A percentile compares a stretch with the other conserved stretches of the same genome.
Conservation (phyloP, 2,329 filamentous ascomycete species). For the Chaetomium strumarium region DNA sequence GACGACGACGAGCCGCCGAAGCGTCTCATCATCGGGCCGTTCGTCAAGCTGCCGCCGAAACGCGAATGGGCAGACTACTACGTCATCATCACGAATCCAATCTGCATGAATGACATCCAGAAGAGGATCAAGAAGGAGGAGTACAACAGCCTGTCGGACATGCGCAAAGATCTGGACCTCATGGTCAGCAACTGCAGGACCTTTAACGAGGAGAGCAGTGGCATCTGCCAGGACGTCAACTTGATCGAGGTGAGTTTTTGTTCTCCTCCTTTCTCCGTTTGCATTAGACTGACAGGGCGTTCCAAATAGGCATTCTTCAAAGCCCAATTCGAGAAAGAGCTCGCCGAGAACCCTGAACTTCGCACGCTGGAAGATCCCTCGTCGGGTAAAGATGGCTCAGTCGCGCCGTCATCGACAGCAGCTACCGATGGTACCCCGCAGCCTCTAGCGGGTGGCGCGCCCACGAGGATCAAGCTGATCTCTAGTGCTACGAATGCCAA, state of each 20-base stretch:
- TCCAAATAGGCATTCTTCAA: slow-evolving; percentile 49
- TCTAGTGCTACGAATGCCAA: slow-evolving; percentile 36
- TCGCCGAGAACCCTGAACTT: slow-evolving; percentile 50
- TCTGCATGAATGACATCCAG: slow-evolving; percentile 93
- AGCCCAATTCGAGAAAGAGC: slow-evolving; percentile 46
- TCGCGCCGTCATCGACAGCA: slow-evolving; percentile 45
- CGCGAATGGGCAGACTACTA: slow-evolving; percentile 94
- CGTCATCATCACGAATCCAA: slow-evolving; percentile 82
- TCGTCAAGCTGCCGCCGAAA: slow-evolving; percentile 85
- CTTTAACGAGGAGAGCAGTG: slow-evolving; percentile 93
- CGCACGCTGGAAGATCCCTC: slow-evolving; percentile 46
- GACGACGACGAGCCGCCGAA: slow-evolving; percentile 55
- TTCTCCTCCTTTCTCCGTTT: not conserved
- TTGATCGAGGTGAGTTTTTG: slow-evolving; percentile 71
- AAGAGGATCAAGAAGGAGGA: slow-evolving; percentile 95
- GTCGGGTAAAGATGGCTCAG: slow-evolving; percentile 34
- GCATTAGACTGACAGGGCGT: not conserved
- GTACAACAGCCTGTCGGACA: slow-evolving; percentile 73
- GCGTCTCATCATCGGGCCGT: slow-evolving; percentile 86
- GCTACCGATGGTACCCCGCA: slow-evolving; percentile 53
- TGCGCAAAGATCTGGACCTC: slow-evolving; percentile 75
- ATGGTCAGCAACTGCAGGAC: slow-evolving; percentile 88
- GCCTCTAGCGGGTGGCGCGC: slow-evolving; percentile 41
- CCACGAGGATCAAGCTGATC: slow-evolving; percentile 65
- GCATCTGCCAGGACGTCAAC: slow-evolving; percentile 88